phyloP scores from a whole-genome alignment of 257 asterid genomes.

The Apocynum venetum region DNA sequence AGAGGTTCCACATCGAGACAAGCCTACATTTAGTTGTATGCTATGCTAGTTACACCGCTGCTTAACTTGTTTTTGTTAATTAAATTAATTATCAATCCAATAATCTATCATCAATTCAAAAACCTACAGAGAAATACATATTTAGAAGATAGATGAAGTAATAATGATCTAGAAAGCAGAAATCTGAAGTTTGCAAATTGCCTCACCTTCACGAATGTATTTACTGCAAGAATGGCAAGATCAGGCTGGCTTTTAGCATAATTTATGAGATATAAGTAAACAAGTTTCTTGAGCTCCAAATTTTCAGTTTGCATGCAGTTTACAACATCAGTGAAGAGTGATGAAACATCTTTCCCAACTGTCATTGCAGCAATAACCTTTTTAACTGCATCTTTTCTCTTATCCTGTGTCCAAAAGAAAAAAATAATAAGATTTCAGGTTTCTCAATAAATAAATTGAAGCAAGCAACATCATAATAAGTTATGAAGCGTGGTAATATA shows the following conservation, averaged over 20 bases:
- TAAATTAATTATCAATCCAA: not conserved
- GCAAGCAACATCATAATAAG: not conserved
- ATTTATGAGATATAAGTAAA: conserved; percentile 91
- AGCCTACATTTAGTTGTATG: not conserved
- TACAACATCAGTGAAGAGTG: conserved; percentile 97
- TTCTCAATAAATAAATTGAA: not conserved
- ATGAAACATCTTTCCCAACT: conserved; percentile 97
- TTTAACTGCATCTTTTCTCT: conserved; percentile 99
- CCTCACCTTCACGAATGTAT: conserved; percentile 92
- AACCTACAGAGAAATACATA: not conserved
- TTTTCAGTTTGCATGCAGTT: conserved; percentile 99
- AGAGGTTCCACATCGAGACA: not conserved
- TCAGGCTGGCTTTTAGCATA: conserved; percentile 99
- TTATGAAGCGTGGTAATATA: not conserved
- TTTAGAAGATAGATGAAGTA: not conserved
- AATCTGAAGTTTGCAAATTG: not conserved
- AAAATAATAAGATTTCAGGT: conserved; percentile 2
- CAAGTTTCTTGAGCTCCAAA: conserved; percentile 97
- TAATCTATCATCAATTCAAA: not conserved
- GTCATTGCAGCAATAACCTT: conserved; percentile 99
- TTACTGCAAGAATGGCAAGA: conserved; percentile 97
- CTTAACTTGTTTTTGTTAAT: not conserved
- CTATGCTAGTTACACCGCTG: not conserved
- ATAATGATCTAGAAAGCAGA: not conserved
- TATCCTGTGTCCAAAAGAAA: conserved; percentile 55